phyloP scores from a whole-genome alignment of 345 rosid genomes.

The Balakata baccata region DNA sequence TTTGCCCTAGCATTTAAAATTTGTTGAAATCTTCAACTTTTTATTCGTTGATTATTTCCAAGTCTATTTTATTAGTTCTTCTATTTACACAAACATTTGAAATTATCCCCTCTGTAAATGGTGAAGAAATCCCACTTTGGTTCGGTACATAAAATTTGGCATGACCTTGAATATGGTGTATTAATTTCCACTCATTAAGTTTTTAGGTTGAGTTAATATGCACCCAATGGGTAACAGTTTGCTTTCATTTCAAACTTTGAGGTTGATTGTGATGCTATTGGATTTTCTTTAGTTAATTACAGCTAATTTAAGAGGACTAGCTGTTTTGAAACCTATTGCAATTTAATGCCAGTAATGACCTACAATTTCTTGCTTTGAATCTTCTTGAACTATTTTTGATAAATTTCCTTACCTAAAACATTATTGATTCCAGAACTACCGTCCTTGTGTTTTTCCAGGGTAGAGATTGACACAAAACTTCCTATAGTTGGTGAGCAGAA shows the following conservation, averaged over 20 bases:
- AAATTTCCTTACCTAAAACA: not conserved
- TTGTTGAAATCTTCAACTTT: not conserved
- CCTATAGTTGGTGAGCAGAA: conserved; percentile 78
- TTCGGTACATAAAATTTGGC: not conserved
- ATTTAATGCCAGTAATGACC: not conserved
- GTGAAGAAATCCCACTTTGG: not conserved
- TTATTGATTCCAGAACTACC: conserved; percentile 1
- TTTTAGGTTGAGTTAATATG: not conserved
- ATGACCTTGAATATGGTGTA: not conserved
- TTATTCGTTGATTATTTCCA: not conserved
- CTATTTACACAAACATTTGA: not conserved
- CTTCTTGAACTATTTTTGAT: not conserved
- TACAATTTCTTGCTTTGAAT: not conserved
- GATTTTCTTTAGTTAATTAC: not conserved
- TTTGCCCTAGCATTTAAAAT: not conserved
- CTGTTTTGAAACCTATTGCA: not conserved
- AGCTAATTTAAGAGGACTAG: not conserved
- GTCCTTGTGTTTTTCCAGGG: conserved; percentile 34
- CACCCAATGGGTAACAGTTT: not conserved
- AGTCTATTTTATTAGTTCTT: not conserved
- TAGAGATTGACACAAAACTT: conserved; percentile 87
- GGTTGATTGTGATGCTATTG: not conserved
- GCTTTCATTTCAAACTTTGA: conserved; percentile 8
- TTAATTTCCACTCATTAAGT: not conserved
- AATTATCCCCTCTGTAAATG: too few species aligned